Evolutionary conservation across 1,284 basidiomycete genomes (phyloP).

Genomic region (Hemileia vastatrix): DNA sequence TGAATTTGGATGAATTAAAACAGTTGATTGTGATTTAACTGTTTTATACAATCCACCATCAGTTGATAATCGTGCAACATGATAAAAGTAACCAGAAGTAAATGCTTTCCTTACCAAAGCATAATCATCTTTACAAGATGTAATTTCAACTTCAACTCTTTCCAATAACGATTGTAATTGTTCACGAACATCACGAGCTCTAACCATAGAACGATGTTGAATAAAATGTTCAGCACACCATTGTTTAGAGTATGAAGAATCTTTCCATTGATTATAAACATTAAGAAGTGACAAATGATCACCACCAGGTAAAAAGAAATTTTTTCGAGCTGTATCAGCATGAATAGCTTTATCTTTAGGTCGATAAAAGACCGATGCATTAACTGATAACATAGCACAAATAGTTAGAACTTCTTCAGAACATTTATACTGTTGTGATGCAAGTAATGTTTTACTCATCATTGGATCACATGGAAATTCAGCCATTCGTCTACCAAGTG

Average conservation of each 20-base stretch:
- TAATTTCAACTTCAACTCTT: slow-evolving; percentile 39
- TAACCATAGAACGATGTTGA: slow-evolving; percentile 36
- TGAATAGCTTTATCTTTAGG: slow-evolving; percentile 44
- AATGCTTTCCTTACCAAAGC: no score
- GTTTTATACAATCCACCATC: no score
- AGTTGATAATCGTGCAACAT: no score
- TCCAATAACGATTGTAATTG: slow-evolving; percentile 39
- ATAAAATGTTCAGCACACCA: slow-evolving; percentile 41
- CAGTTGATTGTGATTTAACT: no score
- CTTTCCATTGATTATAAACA: slow-evolving; percentile 41
- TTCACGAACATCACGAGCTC: slow-evolving; percentile 41
- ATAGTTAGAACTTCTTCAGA: slow-evolving; percentile 42
- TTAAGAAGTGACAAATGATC: slow-evolving; percentile 41
- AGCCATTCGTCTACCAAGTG: slow-evolving; percentile 40
- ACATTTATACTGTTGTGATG: slow-evolving; percentile 37
- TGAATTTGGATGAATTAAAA: no score
- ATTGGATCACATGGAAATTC: slow-evolving; percentile 43
- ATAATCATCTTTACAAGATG: no score
- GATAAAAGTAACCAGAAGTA: no score
- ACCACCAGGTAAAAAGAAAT: slow-evolving; percentile 32
- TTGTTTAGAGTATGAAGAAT: slow-evolving; percentile 33
- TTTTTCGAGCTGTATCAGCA: slow-evolving; percentile 36
- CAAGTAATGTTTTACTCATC: slow-evolving; percentile 39
- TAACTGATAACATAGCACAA: slow-evolving; percentile 40
- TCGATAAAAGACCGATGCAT: slow-evolving; percentile 36